phyloP scores from a whole-genome alignment of 176 grass and related monocot species.

The Thinopyrum elongatum region DNA sequence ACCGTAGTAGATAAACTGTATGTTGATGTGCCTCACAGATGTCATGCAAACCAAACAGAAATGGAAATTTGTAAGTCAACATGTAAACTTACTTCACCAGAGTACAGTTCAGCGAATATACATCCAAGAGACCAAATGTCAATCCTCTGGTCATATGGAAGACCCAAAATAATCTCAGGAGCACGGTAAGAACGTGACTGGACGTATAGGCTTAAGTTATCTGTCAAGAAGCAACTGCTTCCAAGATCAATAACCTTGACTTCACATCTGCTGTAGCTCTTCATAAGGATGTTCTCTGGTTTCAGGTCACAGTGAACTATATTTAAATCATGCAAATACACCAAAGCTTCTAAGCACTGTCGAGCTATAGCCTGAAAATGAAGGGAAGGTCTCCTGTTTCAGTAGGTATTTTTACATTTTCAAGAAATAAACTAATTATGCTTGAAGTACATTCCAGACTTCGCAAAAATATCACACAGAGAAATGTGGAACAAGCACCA shows the following conservation, averaged over 20 bases:
- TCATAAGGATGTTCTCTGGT: slow-evolving; percentile 97
- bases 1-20: not conserved
- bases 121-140: slow-evolving; percentile 99
- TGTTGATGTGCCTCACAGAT: not conserved
- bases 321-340: slow-evolving; percentile 79
- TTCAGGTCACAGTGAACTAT: slow-evolving; percentile 98
- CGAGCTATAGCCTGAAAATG: slow-evolving; percentile 78
- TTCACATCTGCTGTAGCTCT: slow-evolving; percentile 98
- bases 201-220: slow-evolving; percentile 83
- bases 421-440: slow-evolving; percentile 17
- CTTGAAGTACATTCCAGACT: not conserved
- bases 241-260: slow-evolving; percentile 98
- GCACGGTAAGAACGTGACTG: slow-evolving; percentile 97
- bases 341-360: slow-evolving; percentile 90
- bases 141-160: slow-evolving; percentile 89
- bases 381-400: not conserved
- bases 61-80: slow-evolving; percentile 4
- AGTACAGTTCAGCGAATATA: slow-evolving; percentile 88
- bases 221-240: slow-evolving; percentile 93
- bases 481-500: not conserved
- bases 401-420: not conserved
- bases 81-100: slow-evolving; percentile 69
- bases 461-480: not conserved
- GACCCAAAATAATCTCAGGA: slow-evolving; percentile 92
- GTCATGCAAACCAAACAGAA: slow-evolving; percentile 22